Evolutionary conservation across 805 yeast species (phyloP), one percentile per base, ranked within the genome.

Genomic region (Pichia scutulata): DNA sequence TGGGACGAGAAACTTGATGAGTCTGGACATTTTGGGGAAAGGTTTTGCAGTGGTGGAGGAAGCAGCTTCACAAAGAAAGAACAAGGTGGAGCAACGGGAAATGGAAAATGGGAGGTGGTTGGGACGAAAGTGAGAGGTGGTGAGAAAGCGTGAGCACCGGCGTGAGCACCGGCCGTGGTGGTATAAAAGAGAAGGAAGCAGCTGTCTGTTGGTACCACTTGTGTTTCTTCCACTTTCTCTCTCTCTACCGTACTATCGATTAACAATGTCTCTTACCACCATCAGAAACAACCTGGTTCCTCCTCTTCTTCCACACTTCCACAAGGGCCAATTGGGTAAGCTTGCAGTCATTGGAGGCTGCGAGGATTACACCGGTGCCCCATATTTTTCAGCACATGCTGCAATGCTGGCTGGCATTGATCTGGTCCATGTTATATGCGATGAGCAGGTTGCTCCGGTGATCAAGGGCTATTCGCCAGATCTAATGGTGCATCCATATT

Each of bases 301-400:
- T 39, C 97, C 96, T 2, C 68, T 90, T 33, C 68, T 75, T 2
- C 80, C 86, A 6, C 60, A 63, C 16, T 85, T 86, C 64, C 84
- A 92, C 69, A 92, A 92, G 65, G 99, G 99, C 22, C 98, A 92
- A 64, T 75, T 80, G 64, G 98, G 98, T 7, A 75, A 88, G 52
- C 73, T 92, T 2, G 88, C 84, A 12, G 87, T 92, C 0, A 77
- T 92, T 54, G 99, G 99, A 22, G 99, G 99, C 1, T 84, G 93
- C 65, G 90, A 86, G 64, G 97, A 92, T 64, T 92, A 89, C 64
- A 90, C 97, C 0, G 99, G 99, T 0, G 99, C 99, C 0, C 98
- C 98, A 2, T 93, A 74, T 66, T 93, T 93, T 65, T 77, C 95
- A 36, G 86, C 95, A 6, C 84, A 86, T 63, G 86, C 96, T 1